Conservation (phyloP, 345 rosid species). For the Eucalyptus pauciflora region DNA sequence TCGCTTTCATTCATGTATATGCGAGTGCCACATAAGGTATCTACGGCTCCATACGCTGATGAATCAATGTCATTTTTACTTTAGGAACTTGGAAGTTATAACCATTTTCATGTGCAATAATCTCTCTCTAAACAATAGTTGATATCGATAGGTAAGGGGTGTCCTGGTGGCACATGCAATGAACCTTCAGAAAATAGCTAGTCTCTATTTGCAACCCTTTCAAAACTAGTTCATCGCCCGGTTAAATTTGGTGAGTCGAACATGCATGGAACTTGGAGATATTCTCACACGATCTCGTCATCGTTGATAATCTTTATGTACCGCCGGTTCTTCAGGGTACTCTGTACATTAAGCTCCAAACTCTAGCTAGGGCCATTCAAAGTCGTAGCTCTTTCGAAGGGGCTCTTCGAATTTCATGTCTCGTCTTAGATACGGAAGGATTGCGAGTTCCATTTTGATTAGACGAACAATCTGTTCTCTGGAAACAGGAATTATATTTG, state of each 20-base stretch:
- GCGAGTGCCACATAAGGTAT: neutral
- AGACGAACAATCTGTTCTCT: neutral
- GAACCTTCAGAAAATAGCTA: neutral
- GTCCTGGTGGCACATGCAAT: neutral
- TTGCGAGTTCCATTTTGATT: neutral
- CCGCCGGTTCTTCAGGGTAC: neutral
- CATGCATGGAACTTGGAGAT: neutral
- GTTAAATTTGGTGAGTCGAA: neutral
- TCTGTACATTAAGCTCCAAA: neutral
- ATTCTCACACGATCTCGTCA: neutral
- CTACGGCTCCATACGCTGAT: neutral
- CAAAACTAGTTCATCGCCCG: neutral
- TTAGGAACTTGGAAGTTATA: neutral
- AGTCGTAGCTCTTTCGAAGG: neutral
- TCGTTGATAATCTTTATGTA: neutral
- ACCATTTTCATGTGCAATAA: neutral
- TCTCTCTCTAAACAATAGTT: neutral
- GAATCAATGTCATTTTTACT: neutral
- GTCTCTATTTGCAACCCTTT: neutral
- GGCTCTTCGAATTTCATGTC: neutral
- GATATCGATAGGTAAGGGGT: neutral
- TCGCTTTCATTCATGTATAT: neutral
- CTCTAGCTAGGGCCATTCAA: neutral
- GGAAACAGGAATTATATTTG: neutral
- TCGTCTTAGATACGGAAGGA: neutral